Percentiles rank a stretch among this genome's conserved stretches.
Conservation (phyloP, 345 rosid genomes). For the Lumnitzera racemosa region DNA sequence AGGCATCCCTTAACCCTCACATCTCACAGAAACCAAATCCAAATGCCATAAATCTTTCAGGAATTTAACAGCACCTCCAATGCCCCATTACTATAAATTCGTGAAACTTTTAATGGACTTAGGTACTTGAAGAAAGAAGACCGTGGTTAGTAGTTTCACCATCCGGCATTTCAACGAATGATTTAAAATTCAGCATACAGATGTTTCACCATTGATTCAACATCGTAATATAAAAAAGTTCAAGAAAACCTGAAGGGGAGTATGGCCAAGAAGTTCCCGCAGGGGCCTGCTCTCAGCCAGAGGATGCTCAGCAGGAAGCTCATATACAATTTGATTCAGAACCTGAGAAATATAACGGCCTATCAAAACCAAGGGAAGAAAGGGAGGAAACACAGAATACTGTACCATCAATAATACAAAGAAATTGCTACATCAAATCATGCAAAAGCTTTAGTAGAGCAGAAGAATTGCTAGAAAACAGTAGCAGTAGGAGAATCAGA, state of each 20-base stretch:
- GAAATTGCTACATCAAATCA: background rate
- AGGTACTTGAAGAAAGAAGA: too few species aligned
- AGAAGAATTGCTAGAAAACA: background rate
- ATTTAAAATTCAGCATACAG: background rate
- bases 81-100: too few species aligned
- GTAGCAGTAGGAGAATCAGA: slow-evolving; percentile 16
- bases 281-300: slow-evolving; percentile 80
- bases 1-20: too few species aligned
- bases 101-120: too few species aligned
- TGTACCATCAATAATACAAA: background rate
- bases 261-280: slow-evolving; percentile 84
- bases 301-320: slow-evolving; percentile 90
- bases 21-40: too few species aligned
- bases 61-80: too few species aligned
- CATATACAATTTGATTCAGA: slow-evolving; percentile 88
- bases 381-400: slow-evolving; percentile 3
- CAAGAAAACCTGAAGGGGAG: slow-evolving; percentile 64
- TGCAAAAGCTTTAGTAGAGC: background rate
- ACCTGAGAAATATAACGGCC: slow-evolving; percentile 25
- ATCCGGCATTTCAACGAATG: too few species aligned
- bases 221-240: background rate
- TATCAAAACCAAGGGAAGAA: slow-evolving; percentile 3
- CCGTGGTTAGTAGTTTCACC: too few species aligned
- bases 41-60: too few species aligned
- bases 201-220: background rate